Evolutionary conservation across 2,329 filamentous ascomycete species (phyloP), one percentile per base, ranked within the genome.

Genomic region (Sordariomycetes sp.): DNA sequence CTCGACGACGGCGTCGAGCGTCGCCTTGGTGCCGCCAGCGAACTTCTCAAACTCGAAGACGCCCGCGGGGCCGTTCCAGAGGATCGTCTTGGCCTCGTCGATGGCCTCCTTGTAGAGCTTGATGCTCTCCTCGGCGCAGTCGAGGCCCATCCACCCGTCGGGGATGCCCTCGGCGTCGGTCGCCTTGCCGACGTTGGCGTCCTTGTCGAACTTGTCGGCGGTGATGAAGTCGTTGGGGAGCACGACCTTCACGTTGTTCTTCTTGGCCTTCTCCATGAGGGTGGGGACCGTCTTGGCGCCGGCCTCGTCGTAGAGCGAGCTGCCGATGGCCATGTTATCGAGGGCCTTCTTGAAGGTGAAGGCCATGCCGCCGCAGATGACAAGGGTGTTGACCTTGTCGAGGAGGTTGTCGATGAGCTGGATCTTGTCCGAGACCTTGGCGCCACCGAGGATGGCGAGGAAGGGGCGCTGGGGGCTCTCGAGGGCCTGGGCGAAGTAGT

Each of bases 261-360:
- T 85, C 86, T 96, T 90, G 65, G 95, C 94, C 85, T 97, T 99
- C 75, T 92, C 86, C 62, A 96, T 81, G 62, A 99, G 82, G 66
- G 88, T 78, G 61, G 80, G 84, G 59, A 97, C 92, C 50, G 89
- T 96, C 84, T 96, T 90, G 79, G 87, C 82, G 65, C 94, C 94
- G 56, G 86, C 86, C 78, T 96, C 89, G 67, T 99, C 94, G 70
- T 95, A 99, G 66, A 99, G 81, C 56, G 80, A 94, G 77, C 85
- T 85, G 61, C 94, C 94, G 64, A 99, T 99, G 73, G 85, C 81
- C 68, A 97, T 85, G 70, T 82, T 79, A 75, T 96, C 83, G 58
- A 97, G 82, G n/a, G 90, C 92, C 84, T 99, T 99, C 83, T 97
- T 97, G 84, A 99, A 99, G 66, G 94, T 99, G 79, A 97, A 99